phyloP scores from a whole-genome alignment of 1,139 yeast species.

The Sugiyamaella castrensis region DNA sequence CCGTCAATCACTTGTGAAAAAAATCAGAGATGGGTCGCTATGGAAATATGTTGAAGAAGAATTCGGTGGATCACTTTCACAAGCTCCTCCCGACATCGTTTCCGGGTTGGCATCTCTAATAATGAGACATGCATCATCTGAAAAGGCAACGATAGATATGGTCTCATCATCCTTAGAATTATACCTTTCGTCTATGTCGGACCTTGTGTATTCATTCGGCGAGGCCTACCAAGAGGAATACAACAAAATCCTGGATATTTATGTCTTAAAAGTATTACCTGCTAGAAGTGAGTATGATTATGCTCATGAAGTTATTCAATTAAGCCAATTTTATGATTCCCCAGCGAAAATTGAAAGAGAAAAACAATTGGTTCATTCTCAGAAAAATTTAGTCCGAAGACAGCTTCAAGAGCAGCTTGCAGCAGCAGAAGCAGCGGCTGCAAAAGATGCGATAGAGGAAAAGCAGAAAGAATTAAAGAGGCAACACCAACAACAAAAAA shows the following conservation, averaged over 20 bases:
- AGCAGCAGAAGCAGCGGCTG: not conserved
- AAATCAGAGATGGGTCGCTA: constrained; percentile 17
- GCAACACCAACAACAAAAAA: constrained; percentile 2
- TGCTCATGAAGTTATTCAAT: constrained; percentile 25
- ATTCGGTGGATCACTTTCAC: constrained; percentile 13
- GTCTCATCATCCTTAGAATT: constrained; percentile 19
- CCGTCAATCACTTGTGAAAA: constrained; percentile 16
- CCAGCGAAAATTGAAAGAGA: constrained; percentile 13
- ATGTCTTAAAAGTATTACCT: constrained; percentile 26
- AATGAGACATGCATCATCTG: constrained; percentile 18
- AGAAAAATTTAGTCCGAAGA: constrained; percentile 3
- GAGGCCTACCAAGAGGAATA: constrained; percentile 18
- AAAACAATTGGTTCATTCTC: constrained; percentile 15
- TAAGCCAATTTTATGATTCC: constrained; percentile 17
- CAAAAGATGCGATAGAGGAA: not conserved
- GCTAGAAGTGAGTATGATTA: constrained; percentile 24
- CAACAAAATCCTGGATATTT: constrained; percentile 22
- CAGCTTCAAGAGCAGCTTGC: not conserved
- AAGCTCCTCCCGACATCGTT: constrained; percentile 20
- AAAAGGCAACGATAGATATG: constrained; percentile 11
- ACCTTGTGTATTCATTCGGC: constrained; percentile 10
- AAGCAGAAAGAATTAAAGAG: not conserved
- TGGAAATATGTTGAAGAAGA: constrained; percentile 11
- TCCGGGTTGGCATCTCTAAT: constrained; percentile 20
- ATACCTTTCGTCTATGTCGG: constrained; percentile 21